Conservation (phyloP, 441 rosid genomes). For the Hypseocharis bilobata region DNA sequence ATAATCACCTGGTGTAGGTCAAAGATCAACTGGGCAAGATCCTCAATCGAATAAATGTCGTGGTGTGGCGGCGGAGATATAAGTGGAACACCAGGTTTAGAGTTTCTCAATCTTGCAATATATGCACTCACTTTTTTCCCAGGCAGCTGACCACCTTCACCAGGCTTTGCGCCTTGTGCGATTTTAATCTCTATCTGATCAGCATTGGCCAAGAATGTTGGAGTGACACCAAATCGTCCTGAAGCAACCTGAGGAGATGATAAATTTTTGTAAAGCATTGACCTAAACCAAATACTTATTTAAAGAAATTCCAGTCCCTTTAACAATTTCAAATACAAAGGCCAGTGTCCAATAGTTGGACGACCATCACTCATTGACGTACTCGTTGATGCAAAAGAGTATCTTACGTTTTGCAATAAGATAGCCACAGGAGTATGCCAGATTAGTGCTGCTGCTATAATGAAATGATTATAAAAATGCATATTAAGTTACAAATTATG, state of each 20-base stretch:
- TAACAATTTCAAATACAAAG: conserved; percentile 5
- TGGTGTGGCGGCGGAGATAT: conserved; percentile 99
- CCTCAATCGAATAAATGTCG: conserved; percentile 94
- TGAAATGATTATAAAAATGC: background rate
- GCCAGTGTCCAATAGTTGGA: background rate
- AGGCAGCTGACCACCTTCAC: conserved; percentile 97
- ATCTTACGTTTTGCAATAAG: background rate
- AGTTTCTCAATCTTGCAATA: conserved; percentile 85
- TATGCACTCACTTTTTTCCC: conserved; percentile 99
- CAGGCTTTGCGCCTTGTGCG: conserved; percentile 99
- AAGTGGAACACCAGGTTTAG: conserved; percentile 98
- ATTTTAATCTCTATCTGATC: conserved; percentile 93
- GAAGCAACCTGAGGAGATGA: conserved; percentile 74
- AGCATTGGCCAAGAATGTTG: conserved; percentile 92
- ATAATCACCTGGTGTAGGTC: conserved; percentile 87
- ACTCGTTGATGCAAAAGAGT: conserved; percentile 6
- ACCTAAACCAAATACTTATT: background rate
- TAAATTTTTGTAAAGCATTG: conserved; percentile 2
- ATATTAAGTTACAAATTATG: background rate
- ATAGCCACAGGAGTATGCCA: conserved; percentile 1
- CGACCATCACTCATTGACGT: conserved; percentile 5
- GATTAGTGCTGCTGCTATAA: background rate
- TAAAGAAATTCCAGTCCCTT: background rate
- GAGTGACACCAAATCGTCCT: conserved; percentile 96
- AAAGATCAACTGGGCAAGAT: conserved; percentile 92